Base-by-base conservation (phyloP, 805 yeast species). In the Wickerhamomyces strasburgensis region DNA sequence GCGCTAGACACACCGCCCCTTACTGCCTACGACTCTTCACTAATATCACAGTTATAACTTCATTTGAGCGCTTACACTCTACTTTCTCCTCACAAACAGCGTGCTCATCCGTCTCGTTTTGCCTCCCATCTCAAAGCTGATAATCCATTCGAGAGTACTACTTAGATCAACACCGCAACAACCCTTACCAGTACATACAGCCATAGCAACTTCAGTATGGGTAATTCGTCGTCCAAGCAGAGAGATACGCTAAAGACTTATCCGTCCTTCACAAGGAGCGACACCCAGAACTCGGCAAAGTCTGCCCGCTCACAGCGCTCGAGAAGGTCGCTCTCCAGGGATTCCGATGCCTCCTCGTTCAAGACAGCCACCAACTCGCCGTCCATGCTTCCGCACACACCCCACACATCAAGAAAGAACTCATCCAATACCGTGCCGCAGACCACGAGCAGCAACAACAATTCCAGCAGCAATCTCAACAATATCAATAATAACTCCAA, bases 231-330 rank as follows among this genome's bases (percentile, higher is more conserved):
- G 8, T 54, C 59, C n/a, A 54, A 53, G 33, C 57, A 44, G 40
- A 54, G 53, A 39, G 55, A 50, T 31, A 43, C 58, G 16, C 38
- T 52, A 30, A 51, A 50, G 44, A 35, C 50, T 3, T 53, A 51
- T 13, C 74, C 80, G n/a, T 51, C 58, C 14, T 71, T 76, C 51
- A 61, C 73, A 14, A 58, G 81, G 33, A 66, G 75, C 11, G 80
- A 75, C 48, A 77, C 83, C 3, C 67, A 70, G 33, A 70, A 64
- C 37, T 72, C 78, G 6, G 65, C 67, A 11, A 69, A 61, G 50
- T 68, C 75, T 10, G 54, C 69, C 7, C 62, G 75, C 35, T 73
- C 79, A 3, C 26, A 53, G 25, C 54, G 61, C 38, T 62, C 68
- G 3, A 54, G 62, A 50, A 54, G 49, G 34, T 47, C 53, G 2